These are phyloP conservation scores for Saturnispora saitoi DNA, from an alignment of 805 yeast species.

Conservation along the genomic window DNA sequence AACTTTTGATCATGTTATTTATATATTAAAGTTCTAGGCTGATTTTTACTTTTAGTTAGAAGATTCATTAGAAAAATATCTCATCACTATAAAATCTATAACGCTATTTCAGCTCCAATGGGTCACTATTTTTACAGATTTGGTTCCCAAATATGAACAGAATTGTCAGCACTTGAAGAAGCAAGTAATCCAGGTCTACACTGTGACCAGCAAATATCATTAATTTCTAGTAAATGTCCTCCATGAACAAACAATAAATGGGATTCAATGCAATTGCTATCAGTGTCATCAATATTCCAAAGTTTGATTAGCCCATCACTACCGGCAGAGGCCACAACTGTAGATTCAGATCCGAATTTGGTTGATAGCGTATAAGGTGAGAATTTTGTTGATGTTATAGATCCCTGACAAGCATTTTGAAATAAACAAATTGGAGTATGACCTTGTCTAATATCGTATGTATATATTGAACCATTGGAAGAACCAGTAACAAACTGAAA, in stretches of 20 bases:
- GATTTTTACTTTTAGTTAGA: not conserved
- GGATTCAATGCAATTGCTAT: slow-evolving; percentile 8
- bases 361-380: slow-evolving; percentile 47
- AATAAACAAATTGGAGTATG: slow-evolving; percentile 25
- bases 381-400: slow-evolving; percentile 67
- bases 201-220: slow-evolving; percentile 76
- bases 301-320: slow-evolving; percentile 55
- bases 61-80: not conserved
- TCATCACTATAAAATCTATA: not conserved
- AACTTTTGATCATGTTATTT: not conserved
- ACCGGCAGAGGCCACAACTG: slow-evolving; percentile 51
- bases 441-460: slow-evolving; percentile 60
- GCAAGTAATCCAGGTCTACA: slow-evolving; percentile 63
- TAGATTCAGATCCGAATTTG: not conserved
- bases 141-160: slow-evolving; percentile 84
- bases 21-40: no score
- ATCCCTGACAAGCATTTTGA: slow-evolving; percentile 35
- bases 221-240: slow-evolving; percentile 84
- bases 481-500: slow-evolving; percentile 63
- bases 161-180: slow-evolving; percentile 77
- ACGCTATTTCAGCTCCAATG: no score
- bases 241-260: slow-evolving; percentile 57
- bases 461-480: slow-evolving; percentile 41
- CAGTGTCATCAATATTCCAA: slow-evolving; percentile 39
- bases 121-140: slow-evolving; percentile 1